Evolutionary conservation across 2,329 filamentous ascomycete genomes (phyloP).

Genomic region (Pseudogymnoascus sp.): DNA sequence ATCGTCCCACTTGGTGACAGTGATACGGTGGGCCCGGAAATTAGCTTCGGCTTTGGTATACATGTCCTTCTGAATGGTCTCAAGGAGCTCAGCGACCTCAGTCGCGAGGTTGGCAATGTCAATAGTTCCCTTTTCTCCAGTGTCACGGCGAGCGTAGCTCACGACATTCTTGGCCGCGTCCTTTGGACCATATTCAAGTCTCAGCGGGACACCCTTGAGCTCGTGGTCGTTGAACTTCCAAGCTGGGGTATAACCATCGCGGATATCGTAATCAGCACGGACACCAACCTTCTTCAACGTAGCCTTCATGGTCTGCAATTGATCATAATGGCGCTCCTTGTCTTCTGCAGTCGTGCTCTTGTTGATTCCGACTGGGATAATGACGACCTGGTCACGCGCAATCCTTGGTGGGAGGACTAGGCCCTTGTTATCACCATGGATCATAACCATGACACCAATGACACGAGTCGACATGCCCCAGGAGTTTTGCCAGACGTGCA

Average conservation of each 20-base stretch:
- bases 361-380: conserved; percentile 89
- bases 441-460: conserved; percentile 98
- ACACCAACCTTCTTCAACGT: conserved; percentile 66
- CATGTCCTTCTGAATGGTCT: conserved; percentile 83
- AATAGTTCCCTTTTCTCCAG: conserved; percentile 73
- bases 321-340: conserved; percentile 64
- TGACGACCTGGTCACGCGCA: conserved; percentile 73
- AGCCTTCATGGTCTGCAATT: conserved; percentile 62
- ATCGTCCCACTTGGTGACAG: conserved; percentile 80
- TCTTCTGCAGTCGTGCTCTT: conserved; percentile 79
- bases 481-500: conserved; percentile 96
- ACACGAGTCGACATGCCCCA: conserved; percentile 97
- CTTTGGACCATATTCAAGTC: conserved; percentile 92
- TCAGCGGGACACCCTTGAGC: conserved; percentile 86
- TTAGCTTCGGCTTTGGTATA: conserved; percentile 63
- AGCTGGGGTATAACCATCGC: conserved; percentile 85
- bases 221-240: conserved; percentile 99
- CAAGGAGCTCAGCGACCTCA: conserved; percentile 71
- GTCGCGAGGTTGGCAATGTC: conserved; percentile 64
- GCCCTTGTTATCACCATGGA: conserved; percentile 92
- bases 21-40: conserved; percentile 72
- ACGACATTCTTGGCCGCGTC: conserved; percentile 81
- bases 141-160: conserved; percentile 79
- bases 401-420: conserved; percentile 88
- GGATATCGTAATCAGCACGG: conserved; percentile 71